Evolutionary conservation across 2,329 filamentous ascomycete genomes (phyloP), one percentile per base, ranked within the genome.

Genomic region (Neofusicoccum ribis): DNA sequence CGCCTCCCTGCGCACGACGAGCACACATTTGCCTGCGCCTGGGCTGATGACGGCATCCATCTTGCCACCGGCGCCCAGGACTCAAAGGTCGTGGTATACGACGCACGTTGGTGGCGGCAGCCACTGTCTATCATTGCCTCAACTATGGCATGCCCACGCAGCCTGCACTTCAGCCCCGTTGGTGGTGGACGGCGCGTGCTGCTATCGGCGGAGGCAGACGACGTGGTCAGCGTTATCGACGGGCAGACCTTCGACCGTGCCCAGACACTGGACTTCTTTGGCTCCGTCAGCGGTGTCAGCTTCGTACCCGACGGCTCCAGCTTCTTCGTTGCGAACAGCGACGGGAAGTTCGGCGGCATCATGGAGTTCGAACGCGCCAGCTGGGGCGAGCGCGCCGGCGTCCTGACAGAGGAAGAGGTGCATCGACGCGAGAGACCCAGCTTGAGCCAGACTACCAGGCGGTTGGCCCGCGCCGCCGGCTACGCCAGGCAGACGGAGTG

Each of bases 11-110:
- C 89, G 2, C 90, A 92, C 72, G 81, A 81, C 14, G 90, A 93
- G 72, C 90, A 84, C 69, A 89, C 88, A 1, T 94, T 93, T 71
- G 87, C 91, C 1, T 92, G 89, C 71, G 91, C 89, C 69, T 94
- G 91, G 91, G 89, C 90, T 17, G 87, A 90, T 62, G 89, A 93
- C 72, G 91, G 90, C 37, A 88, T 88, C 79, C 89, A 88, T 12
- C 84, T 93, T 20, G 91, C 91, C 12, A 93, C 91, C 0, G 91
- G 88, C 23, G 89, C 89, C 67, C 91, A 94, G 75, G 91, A 94
- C 75, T 89, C 85, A 73, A 84, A 83, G 34, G 83, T 93, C 69
- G 87, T 88, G 68, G 86, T 94, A 56, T 93, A 89, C 88, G 91
- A 94, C 73, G 89, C 90, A 7, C 85, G 91, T 8, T 87, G 85